Base-by-base conservation (phyloP, 345 rosid species). In the Gossypium stocksii region DNA sequence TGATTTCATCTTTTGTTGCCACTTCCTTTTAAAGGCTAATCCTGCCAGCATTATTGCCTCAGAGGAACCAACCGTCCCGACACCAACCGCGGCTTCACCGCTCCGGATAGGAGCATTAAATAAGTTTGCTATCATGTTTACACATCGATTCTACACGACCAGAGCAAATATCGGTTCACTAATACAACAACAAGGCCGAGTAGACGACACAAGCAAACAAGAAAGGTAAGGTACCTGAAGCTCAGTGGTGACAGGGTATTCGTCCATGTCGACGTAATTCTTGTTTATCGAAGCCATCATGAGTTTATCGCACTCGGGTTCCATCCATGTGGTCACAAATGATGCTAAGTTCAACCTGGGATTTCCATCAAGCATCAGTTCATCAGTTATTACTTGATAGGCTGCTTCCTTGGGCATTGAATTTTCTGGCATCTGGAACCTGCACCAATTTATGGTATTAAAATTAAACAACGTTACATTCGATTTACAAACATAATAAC, bases 11-110 rank as follows among this genome's bases (percentile, higher is more conserved):
- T 72, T 88, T 59, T 87, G 82, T 80, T 91, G 93, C 97, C 92
- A 89, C 70, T 84, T 83, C 48, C 94, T 79, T 81, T 89, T 89
- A 75, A 91, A 91, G 68, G 97, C 94, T 49, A 91, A 82, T 23
- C 97, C 97, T 4, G 97, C 97, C 44, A 91, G 82, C 97, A 91
- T 91, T 64, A 91, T 89, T 43, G 94, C 97, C 81, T 91, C 92
- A 0, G 94, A 89, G 63, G 93, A 91, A 48, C 97, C 94, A 1
- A 91, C 93, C 0, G 97, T 91, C 48, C 91, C 94, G 0, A 89
- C 89, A 0, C 97, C 97, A 13, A 91, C 74, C 3, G 94, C 97
- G 12, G 89, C 73, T 78, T 89, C 92, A 0, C 74, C 77, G 10
- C 85, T 90, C 29, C 86, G 90, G 4, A 89, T 66, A 0, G 93